Evolutionary conservation across 345 rosid species (phyloP).

Genomic region (Murraya paniculata): DNA sequence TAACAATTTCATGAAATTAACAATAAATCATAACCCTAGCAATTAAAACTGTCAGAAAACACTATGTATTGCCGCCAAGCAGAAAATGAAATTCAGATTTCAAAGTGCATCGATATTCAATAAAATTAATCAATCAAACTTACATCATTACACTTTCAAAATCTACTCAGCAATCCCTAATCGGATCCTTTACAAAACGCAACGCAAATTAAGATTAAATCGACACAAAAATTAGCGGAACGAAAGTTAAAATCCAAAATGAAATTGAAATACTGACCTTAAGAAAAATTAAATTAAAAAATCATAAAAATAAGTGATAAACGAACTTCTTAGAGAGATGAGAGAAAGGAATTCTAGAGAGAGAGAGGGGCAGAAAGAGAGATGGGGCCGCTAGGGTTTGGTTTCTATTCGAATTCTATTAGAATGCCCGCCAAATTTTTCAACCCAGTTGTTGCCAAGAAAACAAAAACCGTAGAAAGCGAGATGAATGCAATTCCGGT

Average conservation of each 20-base stretch:
- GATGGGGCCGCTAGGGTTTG: slow-evolving; percentile 57
- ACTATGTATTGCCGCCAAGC: background rate
- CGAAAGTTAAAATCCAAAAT: too few relatives aligned
- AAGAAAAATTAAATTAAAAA: background rate
- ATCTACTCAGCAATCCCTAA: background rate
- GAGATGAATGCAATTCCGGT: slow-evolving; percentile 9
- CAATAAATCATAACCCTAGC: background rate
- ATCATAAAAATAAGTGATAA: slow-evolving; percentile 22
- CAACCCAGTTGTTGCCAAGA: slow-evolving; percentile 7
- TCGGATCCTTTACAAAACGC: background rate
- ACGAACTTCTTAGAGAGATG: slow-evolving; percentile 13
- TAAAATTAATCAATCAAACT: background rate
- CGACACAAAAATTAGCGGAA: background rate
- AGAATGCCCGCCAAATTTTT: slow-evolving; percentile 74
- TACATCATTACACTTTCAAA: slow-evolving; percentile 8
- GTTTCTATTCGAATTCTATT: slow-evolving; percentile 43
- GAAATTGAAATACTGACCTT: background rate
- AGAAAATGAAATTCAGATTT: background rate
- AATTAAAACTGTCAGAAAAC: background rate
- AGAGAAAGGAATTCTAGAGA: slow-evolving; percentile 7
- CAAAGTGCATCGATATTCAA: background rate
- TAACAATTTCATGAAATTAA: background rate
- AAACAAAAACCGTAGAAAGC: slow-evolving; percentile 12
- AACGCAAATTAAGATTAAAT: background rate
- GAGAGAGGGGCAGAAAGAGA: slow-evolving; percentile 18